Conservation (phyloP, 441 rosid genomes). For the Erysimum pusillum region DNA sequence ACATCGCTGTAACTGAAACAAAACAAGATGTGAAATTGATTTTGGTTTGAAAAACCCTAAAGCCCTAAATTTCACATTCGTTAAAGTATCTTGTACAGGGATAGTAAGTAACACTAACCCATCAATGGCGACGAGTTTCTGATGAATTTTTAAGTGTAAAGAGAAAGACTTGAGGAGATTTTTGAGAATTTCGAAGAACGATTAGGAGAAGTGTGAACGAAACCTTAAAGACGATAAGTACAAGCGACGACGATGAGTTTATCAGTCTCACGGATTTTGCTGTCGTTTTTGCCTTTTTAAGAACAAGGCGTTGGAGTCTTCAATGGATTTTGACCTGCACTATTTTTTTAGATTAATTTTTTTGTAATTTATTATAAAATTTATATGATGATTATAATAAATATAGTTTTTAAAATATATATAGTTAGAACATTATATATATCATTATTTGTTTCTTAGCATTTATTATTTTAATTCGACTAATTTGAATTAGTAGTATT, state of each 20-base stretch:
- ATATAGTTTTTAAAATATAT: no score
- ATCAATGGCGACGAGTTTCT: constrained; percentile 13
- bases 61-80: not conserved
- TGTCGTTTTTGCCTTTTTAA: no score
- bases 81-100: not conserved
- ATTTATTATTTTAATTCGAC: no score
- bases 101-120: constrained; percentile 26
- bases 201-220: not conserved
- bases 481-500: no score
- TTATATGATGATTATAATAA: no score
- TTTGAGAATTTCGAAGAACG: not conserved
- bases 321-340: no score
- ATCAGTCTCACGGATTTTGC: not conserved
- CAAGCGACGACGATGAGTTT: not conserved
- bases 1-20: constrained; percentile 49
- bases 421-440: no score
- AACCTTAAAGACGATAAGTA: not conserved
- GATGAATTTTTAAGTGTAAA: not conserved
- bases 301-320: no score
- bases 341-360: no score
- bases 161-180: not conserved
- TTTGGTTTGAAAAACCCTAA: not conserved
- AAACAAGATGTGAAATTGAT: not conserved
- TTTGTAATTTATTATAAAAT: no score
- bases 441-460: no score